Percentiles rank a stretch among this genome's conserved stretches.
These are phyloP conservation scores for Rhynchosporium secalis DNA, from an alignment of 2,329 filamentous ascomycete genomes.

Conservation along the genomic window DNA sequence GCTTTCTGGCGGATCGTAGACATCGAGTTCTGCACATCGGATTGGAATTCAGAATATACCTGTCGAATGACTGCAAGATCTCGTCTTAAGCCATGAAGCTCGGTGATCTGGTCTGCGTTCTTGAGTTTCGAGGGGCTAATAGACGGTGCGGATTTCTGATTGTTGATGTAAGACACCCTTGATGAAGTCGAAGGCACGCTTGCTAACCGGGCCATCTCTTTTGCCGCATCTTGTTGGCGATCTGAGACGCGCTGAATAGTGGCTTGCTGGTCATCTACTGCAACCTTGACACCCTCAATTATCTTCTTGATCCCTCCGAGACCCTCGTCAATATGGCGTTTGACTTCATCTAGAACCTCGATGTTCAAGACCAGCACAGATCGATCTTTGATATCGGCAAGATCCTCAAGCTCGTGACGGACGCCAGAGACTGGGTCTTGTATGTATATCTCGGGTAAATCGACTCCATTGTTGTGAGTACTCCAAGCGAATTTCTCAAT, in stretches of 20 bases:
- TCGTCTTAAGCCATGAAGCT: slow-evolving; percentile 78
- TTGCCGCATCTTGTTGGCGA: slow-evolving; percentile 83
- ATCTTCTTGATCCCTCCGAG: slow-evolving; percentile 76
- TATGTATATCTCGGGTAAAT: slow-evolving; percentile 96
- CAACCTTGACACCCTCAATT: slow-evolving; percentile 82
- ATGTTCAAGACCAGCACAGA: slow-evolving; percentile 94
- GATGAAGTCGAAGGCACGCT: slow-evolving; percentile 31
- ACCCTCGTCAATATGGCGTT: slow-evolving; percentile 92
- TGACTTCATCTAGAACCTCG: slow-evolving; percentile 91
- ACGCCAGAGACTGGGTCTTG: slow-evolving; percentile 94
- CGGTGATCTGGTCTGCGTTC: slow-evolving; percentile 63
- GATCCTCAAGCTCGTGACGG: slow-evolving; percentile 93
- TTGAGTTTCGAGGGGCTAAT: slow-evolving; percentile 36
- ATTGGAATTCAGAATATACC: slow-evolving; percentile 88
- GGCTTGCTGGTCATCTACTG: slow-evolving; percentile 78
- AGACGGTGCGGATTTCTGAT: slow-evolving; percentile 29
- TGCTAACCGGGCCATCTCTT: slow-evolving; percentile 68
- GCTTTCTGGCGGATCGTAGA: slow-evolving; percentile 79
- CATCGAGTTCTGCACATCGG: slow-evolving; percentile 88
- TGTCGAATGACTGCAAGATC: slow-evolving; percentile 91
- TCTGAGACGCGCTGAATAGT: slow-evolving; percentile 86
- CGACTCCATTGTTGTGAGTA: slow-evolving; percentile 87
- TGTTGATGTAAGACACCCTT: slow-evolving; percentile 36
- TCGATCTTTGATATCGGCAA: slow-evolving; percentile 89
- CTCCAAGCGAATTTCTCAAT: slow-evolving; percentile 99